A percentile compares a stretch with the other conserved stretches of the same genome.
These are phyloP conservation scores for Tuber microsphaerosporum DNA, from an alignment of 495 filamentous ascomycete genomes.

Conservation along the genomic window DNA sequence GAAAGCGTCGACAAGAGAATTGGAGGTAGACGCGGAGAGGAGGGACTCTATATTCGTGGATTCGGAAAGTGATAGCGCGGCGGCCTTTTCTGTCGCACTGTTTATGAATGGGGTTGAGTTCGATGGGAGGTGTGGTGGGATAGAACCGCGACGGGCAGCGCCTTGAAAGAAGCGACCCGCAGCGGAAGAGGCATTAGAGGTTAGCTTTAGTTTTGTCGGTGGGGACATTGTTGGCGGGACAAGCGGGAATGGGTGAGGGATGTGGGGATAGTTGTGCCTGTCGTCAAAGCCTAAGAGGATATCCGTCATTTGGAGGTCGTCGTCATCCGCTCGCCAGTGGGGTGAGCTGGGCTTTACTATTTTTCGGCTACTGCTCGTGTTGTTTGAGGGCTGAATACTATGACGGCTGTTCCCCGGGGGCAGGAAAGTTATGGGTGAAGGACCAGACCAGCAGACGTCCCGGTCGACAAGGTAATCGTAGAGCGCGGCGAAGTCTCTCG, in stretches of 20 bases:
- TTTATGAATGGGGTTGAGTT: slow-evolving; percentile 12
- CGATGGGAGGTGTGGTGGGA: slow-evolving; percentile 3
- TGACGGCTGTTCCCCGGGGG: slow-evolving; percentile 44
- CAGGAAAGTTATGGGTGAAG: slow-evolving; percentile 48
- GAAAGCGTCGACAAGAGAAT: slow-evolving; percentile 55
- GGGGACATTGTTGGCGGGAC: slow-evolving; percentile 48
- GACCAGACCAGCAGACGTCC: slow-evolving; percentile 52
- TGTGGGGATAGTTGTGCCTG: slow-evolving; percentile 55
- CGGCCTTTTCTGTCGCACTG: slow-evolving; percentile 35
- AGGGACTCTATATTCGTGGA: slow-evolving; percentile 62
- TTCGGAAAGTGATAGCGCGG: slow-evolving; percentile 58
- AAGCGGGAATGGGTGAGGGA: slow-evolving; percentile 63
- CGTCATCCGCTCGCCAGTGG: slow-evolving; percentile 55
- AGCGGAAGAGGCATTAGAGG: slow-evolving; percentile 27
- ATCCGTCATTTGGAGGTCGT: slow-evolving; percentile 58
- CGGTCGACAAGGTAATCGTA: slow-evolving; percentile 69
- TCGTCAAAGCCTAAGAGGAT: slow-evolving; percentile 64
- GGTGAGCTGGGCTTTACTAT: slow-evolving; percentile 49
- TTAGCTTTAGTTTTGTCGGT: slow-evolving; percentile 44
- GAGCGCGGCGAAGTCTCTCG: slow-evolving; percentile 59
- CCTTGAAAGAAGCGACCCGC: slow-evolving; percentile 41
- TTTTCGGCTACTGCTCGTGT: slow-evolving; percentile 49
- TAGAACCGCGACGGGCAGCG: slow-evolving; percentile 20
- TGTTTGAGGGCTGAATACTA: slow-evolving; percentile 6
- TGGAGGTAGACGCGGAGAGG: slow-evolving; percentile 48